Conservation (phyloP, 192 early-diverging fungal species). For the Haplosporangium gracile region DNA sequence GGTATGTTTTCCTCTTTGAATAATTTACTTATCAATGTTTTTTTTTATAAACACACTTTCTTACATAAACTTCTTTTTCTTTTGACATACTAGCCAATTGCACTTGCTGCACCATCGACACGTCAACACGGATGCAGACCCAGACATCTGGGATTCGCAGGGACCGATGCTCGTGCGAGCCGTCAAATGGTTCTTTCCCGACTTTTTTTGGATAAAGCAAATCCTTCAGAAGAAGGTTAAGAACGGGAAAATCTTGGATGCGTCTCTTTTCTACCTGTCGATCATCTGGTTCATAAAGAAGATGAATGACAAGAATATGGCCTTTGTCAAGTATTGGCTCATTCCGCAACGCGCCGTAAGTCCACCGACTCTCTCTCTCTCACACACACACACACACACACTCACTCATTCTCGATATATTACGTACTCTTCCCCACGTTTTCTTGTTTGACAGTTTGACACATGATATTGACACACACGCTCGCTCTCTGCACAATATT, state of each 20-base stretch:
- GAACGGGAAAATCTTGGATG: slow-evolving; percentile 7
- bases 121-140: slow-evolving; percentile 38
- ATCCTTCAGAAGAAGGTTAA: slow-evolving; percentile 11
- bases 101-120: slow-evolving; percentile 48
- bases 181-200: slow-evolving; percentile 52
- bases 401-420: too few species aligned
- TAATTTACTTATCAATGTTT: too few species aligned
- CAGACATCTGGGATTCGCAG: slow-evolving; percentile 37
- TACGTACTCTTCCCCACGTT: background rate
- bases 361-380: background rate
- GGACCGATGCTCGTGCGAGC: slow-evolving; percentile 33
- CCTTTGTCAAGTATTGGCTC: slow-evolving; percentile 46
- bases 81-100: slow-evolving; percentile 20
- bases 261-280: slow-evolving; percentile 20
- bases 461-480: background rate
- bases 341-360: slow-evolving; percentile 44
- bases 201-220: slow-evolving; percentile 30
- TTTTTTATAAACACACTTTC: background rate
- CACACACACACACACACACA: too few species aligned
- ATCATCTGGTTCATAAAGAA: slow-evolving; percentile 13
- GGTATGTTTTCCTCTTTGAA: background rate
- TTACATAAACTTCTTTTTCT: slow-evolving; percentile 15
- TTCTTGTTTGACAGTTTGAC: background rate
- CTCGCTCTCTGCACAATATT: too few species aligned
- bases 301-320: slow-evolving; percentile 29